A percentile compares a stretch with the other conserved stretches of the same genome.
Evolutionary conservation across 2,329 filamentous ascomycete species (phyloP).

Genomic region (Huntiella omanensis): DNA sequence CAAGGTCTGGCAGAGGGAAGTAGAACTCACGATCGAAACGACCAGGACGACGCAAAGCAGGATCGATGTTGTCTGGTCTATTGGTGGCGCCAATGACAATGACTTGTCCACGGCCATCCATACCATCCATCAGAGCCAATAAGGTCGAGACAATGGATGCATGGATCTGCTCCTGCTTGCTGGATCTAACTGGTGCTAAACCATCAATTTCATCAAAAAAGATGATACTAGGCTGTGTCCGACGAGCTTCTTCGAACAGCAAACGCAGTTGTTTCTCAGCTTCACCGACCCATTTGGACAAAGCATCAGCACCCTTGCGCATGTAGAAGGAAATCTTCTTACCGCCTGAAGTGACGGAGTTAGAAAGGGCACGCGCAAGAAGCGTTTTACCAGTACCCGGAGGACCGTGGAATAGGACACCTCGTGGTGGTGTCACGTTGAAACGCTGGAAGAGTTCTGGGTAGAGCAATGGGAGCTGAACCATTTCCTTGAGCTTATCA

Average conservation of each 20-base stretch:
- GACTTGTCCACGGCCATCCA: constrained; percentile 95
- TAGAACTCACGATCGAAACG: constrained; percentile 97
- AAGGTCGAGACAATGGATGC: constrained; percentile 91
- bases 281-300: constrained; percentile 98
- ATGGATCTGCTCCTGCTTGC: constrained; percentile 97
- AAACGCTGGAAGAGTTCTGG: constrained; percentile 85
- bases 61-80: constrained; percentile 87
- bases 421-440: constrained; percentile 81
- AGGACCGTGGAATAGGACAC: constrained; percentile 90
- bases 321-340: constrained; percentile 98
- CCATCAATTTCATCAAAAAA: constrained; percentile 95
- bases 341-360: constrained; percentile 72
- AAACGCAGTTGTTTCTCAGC: constrained; percentile 86
- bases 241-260: constrained; percentile 86
- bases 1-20: constrained; percentile 73
- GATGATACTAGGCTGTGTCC: constrained; percentile 94
- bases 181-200: constrained; percentile 83
- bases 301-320: constrained; percentile 91
- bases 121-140: constrained; percentile 89
- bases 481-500: constrained; percentile 97
- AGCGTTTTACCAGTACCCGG: constrained; percentile 96
- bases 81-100: constrained; percentile 99
- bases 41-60: constrained; percentile 80
- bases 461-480: constrained; percentile 80
- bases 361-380: constrained; percentile 81